Evolutionary conservation across 352 stramenopile genomes (phyloP).

Genomic region (Pythium folliculosum): DNA sequence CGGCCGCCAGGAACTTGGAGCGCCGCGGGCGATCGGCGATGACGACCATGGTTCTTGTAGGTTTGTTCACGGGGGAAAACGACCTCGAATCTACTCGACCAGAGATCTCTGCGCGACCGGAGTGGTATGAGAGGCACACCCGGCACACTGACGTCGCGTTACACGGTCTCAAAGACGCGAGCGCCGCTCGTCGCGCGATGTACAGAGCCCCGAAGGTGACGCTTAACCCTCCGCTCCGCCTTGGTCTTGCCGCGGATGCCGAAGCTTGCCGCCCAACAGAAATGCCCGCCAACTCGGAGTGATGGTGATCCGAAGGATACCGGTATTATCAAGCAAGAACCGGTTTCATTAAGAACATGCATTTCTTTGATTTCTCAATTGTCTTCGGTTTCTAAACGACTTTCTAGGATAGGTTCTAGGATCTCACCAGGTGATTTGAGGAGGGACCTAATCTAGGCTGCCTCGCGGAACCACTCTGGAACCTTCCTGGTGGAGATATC

Average conservation of each 20-base stretch:
- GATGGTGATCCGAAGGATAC: constrained; percentile 14
- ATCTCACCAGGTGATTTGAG: background rate
- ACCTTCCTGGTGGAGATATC: constrained; percentile 23
- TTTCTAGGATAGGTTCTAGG: constrained; percentile 11
- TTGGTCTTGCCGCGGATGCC: background rate
- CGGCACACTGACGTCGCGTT: background rate
- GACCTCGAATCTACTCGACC: constrained; percentile 5
- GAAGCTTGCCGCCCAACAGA: constrained; percentile 17
- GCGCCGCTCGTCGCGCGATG: background rate
- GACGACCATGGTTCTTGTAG: constrained; percentile 18
- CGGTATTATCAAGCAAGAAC: background rate
- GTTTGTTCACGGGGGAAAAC: background rate
- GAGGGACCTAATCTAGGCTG: background rate
- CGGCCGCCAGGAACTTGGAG: constrained; percentile 25
- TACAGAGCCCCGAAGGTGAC: background rate
- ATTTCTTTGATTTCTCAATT: constrained; percentile 3
- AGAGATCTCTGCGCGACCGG: background rate
- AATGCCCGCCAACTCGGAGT: constrained; percentile 15
- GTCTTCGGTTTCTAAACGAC: constrained; percentile 1
- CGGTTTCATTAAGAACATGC: background rate
- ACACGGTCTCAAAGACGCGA: background rate
- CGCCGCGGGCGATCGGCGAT: constrained; percentile 17
- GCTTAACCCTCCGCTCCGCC: background rate
- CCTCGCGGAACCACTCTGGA: constrained; percentile 15
- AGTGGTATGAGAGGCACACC: background rate